A percentile compares a stretch with the other conserved stretches of the same genome.
Conservation (phyloP, 2,329 filamentous ascomycete species). For the Arthrinium puccinioides region DNA sequence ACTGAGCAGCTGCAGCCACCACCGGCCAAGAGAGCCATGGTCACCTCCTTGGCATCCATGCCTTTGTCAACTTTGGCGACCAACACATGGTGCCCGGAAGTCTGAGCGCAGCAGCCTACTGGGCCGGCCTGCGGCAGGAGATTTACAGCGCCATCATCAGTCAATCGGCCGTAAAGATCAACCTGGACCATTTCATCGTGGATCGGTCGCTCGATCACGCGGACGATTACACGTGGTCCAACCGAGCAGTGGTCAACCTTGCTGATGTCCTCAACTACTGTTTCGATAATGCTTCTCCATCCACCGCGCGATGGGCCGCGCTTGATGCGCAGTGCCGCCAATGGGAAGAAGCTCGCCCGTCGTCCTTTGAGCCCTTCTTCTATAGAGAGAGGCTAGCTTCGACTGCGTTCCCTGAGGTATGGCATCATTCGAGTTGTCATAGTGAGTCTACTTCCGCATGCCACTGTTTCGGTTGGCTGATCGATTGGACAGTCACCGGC, state of each 20-base stretch:
- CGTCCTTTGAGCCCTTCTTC: constrained; percentile 49
- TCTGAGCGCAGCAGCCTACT: constrained; percentile 48
- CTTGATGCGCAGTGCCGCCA: constrained; percentile 34
- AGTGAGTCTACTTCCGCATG: constrained; percentile 23
- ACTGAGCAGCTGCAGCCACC: constrained; percentile 17
- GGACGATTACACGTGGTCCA: constrained; percentile 50
- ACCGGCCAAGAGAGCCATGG: constrained; percentile 38
- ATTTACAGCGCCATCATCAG: constrained; percentile 49
- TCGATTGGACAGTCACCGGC: constrained; percentile 39
- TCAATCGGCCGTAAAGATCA: constrained; percentile 38
- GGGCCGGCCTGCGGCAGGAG: constrained; percentile 50
- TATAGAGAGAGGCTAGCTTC: constrained; percentile 27
- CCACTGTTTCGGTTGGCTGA: background rate
- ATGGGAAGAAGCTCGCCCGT: constrained; percentile 40
- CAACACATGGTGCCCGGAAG: constrained; percentile 31
- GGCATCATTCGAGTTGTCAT: constrained; percentile 49
- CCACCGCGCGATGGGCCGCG: constrained; percentile 30
- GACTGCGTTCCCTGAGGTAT: constrained; percentile 48
- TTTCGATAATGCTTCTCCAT: constrained; percentile 35
- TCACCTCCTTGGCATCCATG: constrained; percentile 37
- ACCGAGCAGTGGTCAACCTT: constrained; percentile 53
- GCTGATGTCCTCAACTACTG: constrained; percentile 59
- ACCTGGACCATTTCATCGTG: constrained; percentile 40
- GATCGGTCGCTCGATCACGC: constrained; percentile 40
- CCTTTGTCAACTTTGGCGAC: constrained; percentile 35